These are phyloP conservation scores for Anthracocystis walkeri DNA, from an alignment of 1,284 basidiomycete species.

Conservation along the genomic window DNA sequence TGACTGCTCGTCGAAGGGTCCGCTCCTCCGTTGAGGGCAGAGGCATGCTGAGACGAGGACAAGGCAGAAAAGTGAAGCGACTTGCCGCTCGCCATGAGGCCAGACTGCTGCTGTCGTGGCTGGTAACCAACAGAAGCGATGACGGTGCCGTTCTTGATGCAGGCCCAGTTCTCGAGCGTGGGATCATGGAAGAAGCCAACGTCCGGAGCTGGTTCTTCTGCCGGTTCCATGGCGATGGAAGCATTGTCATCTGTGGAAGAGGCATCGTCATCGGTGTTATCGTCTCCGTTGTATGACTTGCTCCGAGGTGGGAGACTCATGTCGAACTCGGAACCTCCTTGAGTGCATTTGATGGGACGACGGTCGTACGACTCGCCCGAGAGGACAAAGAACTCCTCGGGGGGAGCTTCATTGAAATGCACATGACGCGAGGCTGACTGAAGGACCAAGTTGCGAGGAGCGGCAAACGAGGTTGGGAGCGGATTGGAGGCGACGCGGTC, in stretches of 20 bases:
- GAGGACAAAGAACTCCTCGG: conserved; percentile 52
- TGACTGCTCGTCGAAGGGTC: conserved; percentile 9
- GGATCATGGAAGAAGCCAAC: conserved; percentile 40
- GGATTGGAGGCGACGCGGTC: conserved; percentile 37
- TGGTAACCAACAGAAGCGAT: conserved; percentile 39
- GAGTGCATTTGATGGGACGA: conserved; percentile 59
- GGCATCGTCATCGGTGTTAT: conserved; percentile 33
- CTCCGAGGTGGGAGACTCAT: conserved; percentile 54
- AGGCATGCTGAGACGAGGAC: conserved; percentile 37
- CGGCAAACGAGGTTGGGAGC: conserved; percentile 32
- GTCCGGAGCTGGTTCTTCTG: conserved; percentile 43
- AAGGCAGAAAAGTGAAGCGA: conserved; percentile 51
- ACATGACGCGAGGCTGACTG: conserved; percentile 40
- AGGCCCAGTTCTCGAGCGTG: conserved; percentile 51
- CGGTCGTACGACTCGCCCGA: conserved; percentile 57
- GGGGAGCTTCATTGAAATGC: conserved; percentile 54
- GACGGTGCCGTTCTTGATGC: conserved; percentile 56
- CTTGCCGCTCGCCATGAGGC: conserved; percentile 49
- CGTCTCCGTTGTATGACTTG: conserved; percentile 46
- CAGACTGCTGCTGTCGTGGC: conserved; percentile 46
- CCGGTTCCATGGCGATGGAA: conserved; percentile 11
- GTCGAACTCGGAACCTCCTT: conserved; percentile 56
- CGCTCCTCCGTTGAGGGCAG: conserved; percentile 15
- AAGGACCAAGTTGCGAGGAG: conserved; percentile 29
- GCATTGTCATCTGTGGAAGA: conserved; percentile 24